Conservation (phyloP, 805 yeast species). For the Torulaspora quercuum region DNA sequence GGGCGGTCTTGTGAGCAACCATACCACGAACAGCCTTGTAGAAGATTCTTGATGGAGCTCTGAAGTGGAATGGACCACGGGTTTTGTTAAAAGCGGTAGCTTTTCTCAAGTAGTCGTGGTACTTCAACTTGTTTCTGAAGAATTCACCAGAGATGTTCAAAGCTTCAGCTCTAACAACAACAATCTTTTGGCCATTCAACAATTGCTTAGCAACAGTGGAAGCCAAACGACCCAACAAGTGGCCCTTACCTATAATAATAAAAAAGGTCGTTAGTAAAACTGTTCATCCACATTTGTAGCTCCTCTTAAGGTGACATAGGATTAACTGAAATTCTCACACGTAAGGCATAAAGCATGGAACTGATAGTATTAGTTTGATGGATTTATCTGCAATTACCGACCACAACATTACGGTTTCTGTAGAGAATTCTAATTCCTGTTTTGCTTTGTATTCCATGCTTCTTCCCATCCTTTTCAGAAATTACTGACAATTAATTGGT, state of each 20-base stretch:
- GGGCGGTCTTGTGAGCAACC: slow-evolving; percentile 99
- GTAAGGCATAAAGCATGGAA: no score
- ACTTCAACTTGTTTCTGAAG: slow-evolving; percentile 99
- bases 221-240: slow-evolving; percentile 99
- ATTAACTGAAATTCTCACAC: no score
- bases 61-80: slow-evolving; percentile 99
- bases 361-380: no score
- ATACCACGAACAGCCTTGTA: slow-evolving; percentile 99
- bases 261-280: slow-evolving; percentile 15
- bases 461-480: no score
- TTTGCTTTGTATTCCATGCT: no score
- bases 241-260: slow-evolving; percentile 76
- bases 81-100: slow-evolving; percentile 98
- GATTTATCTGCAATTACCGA: no score
- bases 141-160: slow-evolving; percentile 99
- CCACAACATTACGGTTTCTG: no score
- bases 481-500: no score
- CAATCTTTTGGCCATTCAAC: slow-evolving; percentile 96
- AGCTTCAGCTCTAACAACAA: slow-evolving; percentile 95
- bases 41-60: slow-evolving; percentile 99
- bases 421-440: no score
- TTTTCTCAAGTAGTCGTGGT: slow-evolving; percentile 99
- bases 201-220: slow-evolving; percentile 98
- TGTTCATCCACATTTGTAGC: no score
- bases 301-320: no score